Conservation (phyloP, 441 rosid species). For the Pelargonium myrrhifolium region DNA sequence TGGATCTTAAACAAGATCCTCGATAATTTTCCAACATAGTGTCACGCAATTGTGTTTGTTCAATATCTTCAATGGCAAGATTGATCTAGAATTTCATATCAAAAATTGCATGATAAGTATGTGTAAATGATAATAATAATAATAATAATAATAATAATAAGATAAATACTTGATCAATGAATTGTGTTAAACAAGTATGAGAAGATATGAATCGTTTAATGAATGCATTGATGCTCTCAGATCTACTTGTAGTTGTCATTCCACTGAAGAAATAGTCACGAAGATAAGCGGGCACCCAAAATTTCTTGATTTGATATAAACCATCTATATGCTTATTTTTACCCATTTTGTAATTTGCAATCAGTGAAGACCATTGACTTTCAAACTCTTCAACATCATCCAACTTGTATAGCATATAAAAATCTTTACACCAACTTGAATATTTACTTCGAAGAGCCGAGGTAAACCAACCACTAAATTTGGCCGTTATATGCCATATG, state of each 20-base stretch:
- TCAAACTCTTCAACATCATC: neutral
- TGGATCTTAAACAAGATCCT: too few species aligned
- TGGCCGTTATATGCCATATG: constrained; percentile 5
- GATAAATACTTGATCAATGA: neutral
- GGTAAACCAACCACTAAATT: constrained; percentile 8
- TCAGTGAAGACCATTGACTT: neutral
- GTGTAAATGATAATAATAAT: too few species aligned
- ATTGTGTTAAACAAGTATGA: neutral
- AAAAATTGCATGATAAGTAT: neutral
- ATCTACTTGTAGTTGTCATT: neutral
- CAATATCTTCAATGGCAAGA: constrained; percentile 6
- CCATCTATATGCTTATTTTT: neutral
- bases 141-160: neutral
- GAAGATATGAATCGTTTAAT: neutral
- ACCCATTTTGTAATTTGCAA: neutral
- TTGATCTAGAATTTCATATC: neutral
- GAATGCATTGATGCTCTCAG: neutral
- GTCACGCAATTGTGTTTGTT: neutral
- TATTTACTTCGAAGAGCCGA: constrained; percentile 5
- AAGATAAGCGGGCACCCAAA: constrained; percentile 10
- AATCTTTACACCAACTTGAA: neutral
- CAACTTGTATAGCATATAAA: neutral
- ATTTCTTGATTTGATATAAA: neutral
- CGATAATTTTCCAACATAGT: neutral
- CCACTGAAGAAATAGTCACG: neutral